Percentiles rank a stretch among this genome's conserved stretches.
These are phyloP conservation scores for Coniochaeta sp. DNA, from an alignment of 2,329 filamentous ascomycete species.

Conservation along the genomic window DNA sequence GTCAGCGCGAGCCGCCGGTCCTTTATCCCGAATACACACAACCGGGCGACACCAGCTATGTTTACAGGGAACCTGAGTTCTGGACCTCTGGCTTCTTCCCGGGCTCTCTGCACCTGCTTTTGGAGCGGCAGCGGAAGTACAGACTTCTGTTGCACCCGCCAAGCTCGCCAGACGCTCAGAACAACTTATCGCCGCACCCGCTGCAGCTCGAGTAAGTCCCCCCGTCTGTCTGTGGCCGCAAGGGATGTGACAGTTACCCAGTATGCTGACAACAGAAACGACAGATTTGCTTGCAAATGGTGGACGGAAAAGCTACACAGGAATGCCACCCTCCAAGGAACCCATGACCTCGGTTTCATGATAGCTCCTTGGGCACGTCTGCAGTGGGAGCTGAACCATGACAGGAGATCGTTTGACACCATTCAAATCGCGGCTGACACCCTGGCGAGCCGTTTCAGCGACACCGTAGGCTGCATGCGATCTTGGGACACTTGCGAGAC, in stretches of 20 bases:
- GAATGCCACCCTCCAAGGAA: conserved; percentile 25
- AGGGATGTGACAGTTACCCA: conserved; percentile 3
- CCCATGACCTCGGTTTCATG: conserved; percentile 38
- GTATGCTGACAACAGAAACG: conserved; percentile 1
- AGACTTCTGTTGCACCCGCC: conserved; percentile 5
- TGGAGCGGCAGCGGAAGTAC: conserved; percentile 25
- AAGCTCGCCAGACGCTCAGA: conserved; percentile 1
- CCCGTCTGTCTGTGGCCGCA: too few relatives aligned
- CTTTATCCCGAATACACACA: conserved; percentile 30
- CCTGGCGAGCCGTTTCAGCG: conserved; percentile 28
- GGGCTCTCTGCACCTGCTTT: conserved; percentile 32
- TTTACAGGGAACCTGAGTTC: conserved; percentile 31
- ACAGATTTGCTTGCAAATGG: conserved; percentile 28
- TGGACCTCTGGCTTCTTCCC: conserved; percentile 45
- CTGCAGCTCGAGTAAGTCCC: conserved; percentile 17
- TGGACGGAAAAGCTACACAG: conserved; percentile 30
- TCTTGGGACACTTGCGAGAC: conserved; percentile 38
- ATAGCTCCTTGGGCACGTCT: conserved; percentile 28
- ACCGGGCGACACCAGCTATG: conserved; percentile 27
- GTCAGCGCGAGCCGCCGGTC: conserved; percentile 9
- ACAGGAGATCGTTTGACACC: conserved; percentile 25
- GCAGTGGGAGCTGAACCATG: conserved; percentile 31
- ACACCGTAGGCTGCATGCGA: conserved; percentile 24
- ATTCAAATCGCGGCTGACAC: conserved; percentile 26
- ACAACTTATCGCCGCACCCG: conserved; percentile 10